phyloP scores from a whole-genome alignment of 176 grass and related monocot species.

The Eleusine indica region DNA sequence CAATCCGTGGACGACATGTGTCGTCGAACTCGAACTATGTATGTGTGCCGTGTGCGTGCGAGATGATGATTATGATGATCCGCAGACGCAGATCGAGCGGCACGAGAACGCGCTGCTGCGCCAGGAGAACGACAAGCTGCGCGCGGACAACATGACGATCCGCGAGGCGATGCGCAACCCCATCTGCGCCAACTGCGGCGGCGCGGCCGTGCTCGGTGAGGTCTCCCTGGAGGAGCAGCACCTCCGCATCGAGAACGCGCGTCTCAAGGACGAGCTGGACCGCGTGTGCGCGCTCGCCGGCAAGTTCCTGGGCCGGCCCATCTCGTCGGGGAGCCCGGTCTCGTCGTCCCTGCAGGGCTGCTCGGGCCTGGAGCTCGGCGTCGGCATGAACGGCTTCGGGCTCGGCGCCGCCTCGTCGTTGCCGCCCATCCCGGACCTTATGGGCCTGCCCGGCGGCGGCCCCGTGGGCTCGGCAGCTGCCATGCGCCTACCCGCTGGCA shows the following conservation, averaged over 20 bases:
- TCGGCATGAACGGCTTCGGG: conserved; percentile 56
- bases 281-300: conserved; percentile 86
- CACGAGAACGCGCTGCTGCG: conserved; percentile 90
- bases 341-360: conserved; percentile 43
- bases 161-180: conserved; percentile 86
- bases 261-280: conserved; percentile 93
- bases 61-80: not conserved
- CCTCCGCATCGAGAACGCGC: conserved; percentile 90
- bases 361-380: conserved; percentile 75
- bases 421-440: conserved; percentile 58
- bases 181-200: conserved; percentile 78
- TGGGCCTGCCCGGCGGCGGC: conserved; percentile 20
- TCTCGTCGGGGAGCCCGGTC: conserved; percentile 37
- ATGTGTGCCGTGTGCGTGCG: too few species aligned
- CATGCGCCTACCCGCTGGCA: conserved; percentile 43
- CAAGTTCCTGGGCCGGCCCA: conserved; percentile 81
- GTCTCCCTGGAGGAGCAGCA: conserved; percentile 93
- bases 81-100: conserved; percentile 91
- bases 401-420: conserved; percentile 45
- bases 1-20: not conserved
- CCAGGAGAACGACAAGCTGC: conserved; percentile 97
- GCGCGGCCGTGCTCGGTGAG: conserved; percentile 73
- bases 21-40: not conserved
- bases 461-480: conserved; percentile 17
- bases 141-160: conserved; percentile 91